A percentile compares a stretch with the other conserved stretches of the same genome.
phyloP scores from a whole-genome alignment of 495 filamentous ascomycete species.

The Saxophila tyrrhenica region DNA sequence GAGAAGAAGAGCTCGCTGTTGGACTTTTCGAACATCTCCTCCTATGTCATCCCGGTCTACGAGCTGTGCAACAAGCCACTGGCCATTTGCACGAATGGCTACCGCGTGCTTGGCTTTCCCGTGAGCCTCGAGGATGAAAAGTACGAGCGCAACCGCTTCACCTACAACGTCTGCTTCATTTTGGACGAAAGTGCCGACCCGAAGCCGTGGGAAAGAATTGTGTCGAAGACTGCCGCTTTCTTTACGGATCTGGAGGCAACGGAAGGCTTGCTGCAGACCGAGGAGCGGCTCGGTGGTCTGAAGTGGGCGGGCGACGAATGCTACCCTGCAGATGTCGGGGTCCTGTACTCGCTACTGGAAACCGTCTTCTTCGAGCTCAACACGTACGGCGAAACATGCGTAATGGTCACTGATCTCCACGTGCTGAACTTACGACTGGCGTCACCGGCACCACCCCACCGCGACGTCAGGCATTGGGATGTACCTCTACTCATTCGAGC shows the following conservation, averaged over 20 bases:
- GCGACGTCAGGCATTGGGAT: slow-evolving; percentile 70
- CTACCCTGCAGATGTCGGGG: slow-evolving; percentile 4
- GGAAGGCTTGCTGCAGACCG: slow-evolving; percentile 57
- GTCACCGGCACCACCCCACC: slow-evolving; percentile 71
- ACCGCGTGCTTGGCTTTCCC: slow-evolving; percentile 77
- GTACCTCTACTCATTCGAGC: slow-evolving; percentile 84
- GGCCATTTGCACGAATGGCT: slow-evolving; percentile 62
- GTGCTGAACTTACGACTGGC: slow-evolving; percentile 67
- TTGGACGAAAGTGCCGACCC: slow-evolving; percentile 59
- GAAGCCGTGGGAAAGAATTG: slow-evolving; percentile 54
- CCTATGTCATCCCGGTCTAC: slow-evolving; percentile 86
- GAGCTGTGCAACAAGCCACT: slow-evolving; percentile 83
- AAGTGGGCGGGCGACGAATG: slow-evolving; percentile 14
- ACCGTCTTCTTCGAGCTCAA: slow-evolving; percentile 91
- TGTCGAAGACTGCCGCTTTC: slow-evolving; percentile 68
- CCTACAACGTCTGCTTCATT: slow-evolving; percentile 93
- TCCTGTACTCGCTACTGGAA: slow-evolving; percentile 71
- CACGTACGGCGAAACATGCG: slow-evolving; percentile 97
- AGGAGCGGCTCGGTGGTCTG: slow-evolving; percentile 27
- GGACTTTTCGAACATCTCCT: slow-evolving; percentile 68
- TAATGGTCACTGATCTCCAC: slow-evolving; percentile 54
- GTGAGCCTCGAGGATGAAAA: slow-evolving; percentile 55
- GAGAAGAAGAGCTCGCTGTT: slow-evolving; percentile 45
- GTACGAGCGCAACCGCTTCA: slow-evolving; percentile 85
- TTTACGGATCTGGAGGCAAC: slow-evolving; percentile 86